A percentile compares a stretch with the other conserved stretches of the same genome.
Evolutionary conservation across 441 rosid species (phyloP).

Genomic region (Omphalea diandra): DNA sequence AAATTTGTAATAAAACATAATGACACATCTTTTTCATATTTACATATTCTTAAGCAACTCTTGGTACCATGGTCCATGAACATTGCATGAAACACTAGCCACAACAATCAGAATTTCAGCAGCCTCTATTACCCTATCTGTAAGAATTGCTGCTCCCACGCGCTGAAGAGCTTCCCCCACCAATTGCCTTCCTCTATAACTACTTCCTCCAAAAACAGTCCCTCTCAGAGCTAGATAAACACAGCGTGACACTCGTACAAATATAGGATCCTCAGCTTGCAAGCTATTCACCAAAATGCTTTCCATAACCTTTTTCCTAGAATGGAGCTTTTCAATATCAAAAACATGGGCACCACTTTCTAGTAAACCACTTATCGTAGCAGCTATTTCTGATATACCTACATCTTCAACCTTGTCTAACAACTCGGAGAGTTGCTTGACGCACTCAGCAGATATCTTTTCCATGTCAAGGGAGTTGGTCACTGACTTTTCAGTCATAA

Average conservation of each 20-base stretch:
- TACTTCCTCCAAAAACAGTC: conserved; percentile 53
- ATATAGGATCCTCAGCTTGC: conserved; percentile 62
- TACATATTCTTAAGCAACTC: conserved; percentile 29
- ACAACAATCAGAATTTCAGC: conserved; percentile 52
- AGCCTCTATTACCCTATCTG: conserved; percentile 52
- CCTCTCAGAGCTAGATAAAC: conserved; percentile 58
- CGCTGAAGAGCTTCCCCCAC: conserved; percentile 50
- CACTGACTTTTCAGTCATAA: conserved; percentile 43
- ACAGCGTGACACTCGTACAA: conserved; percentile 55
- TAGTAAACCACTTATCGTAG: conserved; percentile 35
- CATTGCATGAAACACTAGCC: conserved; percentile 51
- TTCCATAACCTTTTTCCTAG: conserved; percentile 53
- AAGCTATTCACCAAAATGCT: conserved; percentile 64
- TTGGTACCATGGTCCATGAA: conserved; percentile 67
- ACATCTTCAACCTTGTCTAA: conserved; percentile 45
- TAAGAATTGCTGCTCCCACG: conserved; percentile 46
- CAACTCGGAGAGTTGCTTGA: conserved; percentile 38
- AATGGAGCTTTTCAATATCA: conserved; percentile 31
- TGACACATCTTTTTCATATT: neutral
- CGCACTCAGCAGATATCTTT: conserved; percentile 39
- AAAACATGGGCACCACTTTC: conserved; percentile 28
- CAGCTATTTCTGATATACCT: conserved; percentile 53
- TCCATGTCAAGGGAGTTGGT: conserved; percentile 48
- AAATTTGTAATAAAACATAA: neutral
- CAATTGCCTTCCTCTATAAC: conserved; percentile 43